These are phyloP conservation scores for Fusarium avenaceum DNA, from an alignment of 2,329 filamentous ascomycete genomes.

Conservation along the genomic window DNA sequence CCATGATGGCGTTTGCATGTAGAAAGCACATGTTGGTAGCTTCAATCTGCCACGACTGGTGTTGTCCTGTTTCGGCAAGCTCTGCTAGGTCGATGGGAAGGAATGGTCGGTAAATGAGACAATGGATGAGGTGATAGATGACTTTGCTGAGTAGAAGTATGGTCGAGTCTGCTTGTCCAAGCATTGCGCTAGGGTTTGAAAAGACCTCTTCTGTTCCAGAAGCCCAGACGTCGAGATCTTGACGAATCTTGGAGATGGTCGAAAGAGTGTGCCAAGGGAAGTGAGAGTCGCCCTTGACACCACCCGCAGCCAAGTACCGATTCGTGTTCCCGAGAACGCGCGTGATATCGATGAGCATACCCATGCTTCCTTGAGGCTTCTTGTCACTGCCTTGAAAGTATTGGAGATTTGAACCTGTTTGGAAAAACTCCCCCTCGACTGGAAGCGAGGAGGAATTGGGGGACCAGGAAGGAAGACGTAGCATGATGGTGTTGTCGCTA, in stretches of 20 bases:
- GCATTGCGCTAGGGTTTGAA: slow-evolving; percentile 79
- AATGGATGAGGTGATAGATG: slow-evolving; percentile 88
- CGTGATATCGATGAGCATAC: slow-evolving; percentile 87
- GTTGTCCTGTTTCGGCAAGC: slow-evolving; percentile 82
- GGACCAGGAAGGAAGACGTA: slow-evolving; percentile 82
- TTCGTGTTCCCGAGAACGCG: slow-evolving; percentile 87
- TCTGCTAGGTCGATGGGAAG: slow-evolving; percentile 87
- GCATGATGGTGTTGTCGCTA: slow-evolving; percentile 79
- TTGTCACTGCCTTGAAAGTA: slow-evolving; percentile 77
- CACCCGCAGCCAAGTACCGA: slow-evolving; percentile 84
- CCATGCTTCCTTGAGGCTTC: slow-evolving; percentile 79
- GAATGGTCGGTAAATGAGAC: slow-evolving; percentile 88
- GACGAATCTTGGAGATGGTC: slow-evolving; percentile 86
- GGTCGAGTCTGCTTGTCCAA: slow-evolving; percentile 83
- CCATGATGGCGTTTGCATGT: slow-evolving; percentile 88
- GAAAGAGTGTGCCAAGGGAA: slow-evolving; percentile 92
- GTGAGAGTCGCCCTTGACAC: slow-evolving; percentile 89
- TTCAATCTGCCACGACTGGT: slow-evolving; percentile 94
- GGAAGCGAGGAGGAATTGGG: slow-evolving; percentile 71
- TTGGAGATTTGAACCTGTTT: slow-evolving; percentile 81
- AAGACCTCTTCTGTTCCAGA: slow-evolving; percentile 85
- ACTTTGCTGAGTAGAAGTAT: slow-evolving; percentile 86
- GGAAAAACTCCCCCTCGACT: slow-evolving; percentile 84
- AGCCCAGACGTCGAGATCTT: slow-evolving; percentile 88
- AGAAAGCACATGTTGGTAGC: slow-evolving; percentile 88